A percentile compares a stretch with the other conserved stretches of the same genome.
phyloP scores from a whole-genome alignment of 768 basidiomycete species.

The Leucocoprinus sp. region DNA sequence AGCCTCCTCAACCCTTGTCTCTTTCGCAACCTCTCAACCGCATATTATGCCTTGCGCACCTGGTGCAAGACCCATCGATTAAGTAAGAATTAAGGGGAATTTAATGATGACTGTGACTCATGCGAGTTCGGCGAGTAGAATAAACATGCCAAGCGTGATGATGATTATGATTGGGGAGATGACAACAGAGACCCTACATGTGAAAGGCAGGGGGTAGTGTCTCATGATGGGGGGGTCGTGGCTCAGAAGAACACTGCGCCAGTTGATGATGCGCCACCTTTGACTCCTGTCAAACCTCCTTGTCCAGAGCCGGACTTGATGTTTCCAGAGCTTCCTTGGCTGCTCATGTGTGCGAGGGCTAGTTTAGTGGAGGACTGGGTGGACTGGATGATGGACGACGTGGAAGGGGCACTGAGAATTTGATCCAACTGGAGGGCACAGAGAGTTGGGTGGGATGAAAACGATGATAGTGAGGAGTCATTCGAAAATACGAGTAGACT shows the following conservation, averaged over 20 bases:
- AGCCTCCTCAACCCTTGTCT: slow-evolving; percentile 8
- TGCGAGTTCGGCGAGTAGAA: slow-evolving; percentile 1
- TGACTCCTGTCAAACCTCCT: slow-evolving; percentile 35
- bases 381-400: slow-evolving; percentile 13
- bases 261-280: slow-evolving; percentile 39
- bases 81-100: slow-evolving; percentile 11
- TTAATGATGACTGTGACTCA: slow-evolving; percentile 8
- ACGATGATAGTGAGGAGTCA: slow-evolving; percentile 26
- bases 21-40: background rate
- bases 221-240: slow-evolving; percentile 11
- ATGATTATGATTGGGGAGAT: too few relatives aligned
- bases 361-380: background rate
- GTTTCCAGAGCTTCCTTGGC: slow-evolving; percentile 30
- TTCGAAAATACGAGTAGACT: slow-evolving; percentile 15
- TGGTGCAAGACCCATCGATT: slow-evolving; percentile 2
- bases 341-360: slow-evolving; percentile 24
- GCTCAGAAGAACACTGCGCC: slow-evolving; percentile 55
- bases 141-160: background rate
- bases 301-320: slow-evolving; percentile 22
- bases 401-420: slow-evolving; percentile 7
- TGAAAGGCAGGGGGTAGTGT: background rate
- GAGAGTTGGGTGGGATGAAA: slow-evolving; percentile 8
- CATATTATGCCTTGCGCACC: slow-evolving; percentile 2
- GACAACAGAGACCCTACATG: too few relatives aligned
- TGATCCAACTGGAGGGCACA: slow-evolving; percentile 5